Conservation (phyloP, 2,329 filamentous ascomycete species). For the Aspergillus ibericus region DNA sequence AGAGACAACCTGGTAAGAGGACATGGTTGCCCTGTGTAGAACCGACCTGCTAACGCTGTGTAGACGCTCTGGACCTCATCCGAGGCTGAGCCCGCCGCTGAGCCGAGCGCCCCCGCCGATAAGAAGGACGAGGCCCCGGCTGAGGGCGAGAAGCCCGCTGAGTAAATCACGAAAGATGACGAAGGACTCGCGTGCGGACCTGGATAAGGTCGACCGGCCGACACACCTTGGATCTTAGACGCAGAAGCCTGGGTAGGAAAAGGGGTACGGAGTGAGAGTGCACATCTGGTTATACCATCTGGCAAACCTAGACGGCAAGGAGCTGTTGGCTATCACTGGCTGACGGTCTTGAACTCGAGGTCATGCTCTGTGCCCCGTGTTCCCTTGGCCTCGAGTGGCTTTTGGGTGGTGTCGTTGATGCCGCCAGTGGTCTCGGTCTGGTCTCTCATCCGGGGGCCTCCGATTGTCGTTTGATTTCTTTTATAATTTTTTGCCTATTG, state of each 20-base stretch:
- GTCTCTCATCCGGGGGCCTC: slow-evolving; percentile 16
- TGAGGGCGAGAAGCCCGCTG: slow-evolving; percentile 46
- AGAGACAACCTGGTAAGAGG: slow-evolving; percentile 85
- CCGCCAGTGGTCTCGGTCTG: slow-evolving; percentile 14
- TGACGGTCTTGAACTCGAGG: not conserved
- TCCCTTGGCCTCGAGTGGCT: not conserved
- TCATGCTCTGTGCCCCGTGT: not conserved
- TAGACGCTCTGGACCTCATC: slow-evolving; percentile 99
- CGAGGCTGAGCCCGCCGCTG: slow-evolving; percentile 80
- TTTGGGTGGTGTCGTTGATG: slow-evolving; percentile 4
- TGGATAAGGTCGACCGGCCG: slow-evolving; percentile 12
- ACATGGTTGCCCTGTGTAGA: not conserved
- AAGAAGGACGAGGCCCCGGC: slow-evolving; percentile 46
- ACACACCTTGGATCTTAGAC: slow-evolving; percentile 11
- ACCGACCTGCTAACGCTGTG: slow-evolving; percentile 28
- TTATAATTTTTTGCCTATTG: slow-evolving; percentile 27
- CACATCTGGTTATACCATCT: slow-evolving; percentile 6
- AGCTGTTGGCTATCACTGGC: not conserved
- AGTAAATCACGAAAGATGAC: slow-evolving; percentile 40
- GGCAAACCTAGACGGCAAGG: no score
- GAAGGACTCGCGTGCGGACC: slow-evolving; percentile 32
- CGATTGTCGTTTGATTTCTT: slow-evolving; percentile 19
- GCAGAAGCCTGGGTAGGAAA: slow-evolving; percentile 10
- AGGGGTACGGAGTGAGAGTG: slow-evolving; percentile 4
- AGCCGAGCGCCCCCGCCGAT: slow-evolving; percentile 45